phyloP scores from a whole-genome alignment of 306 rosid species.

The Quercus suber region DNA sequence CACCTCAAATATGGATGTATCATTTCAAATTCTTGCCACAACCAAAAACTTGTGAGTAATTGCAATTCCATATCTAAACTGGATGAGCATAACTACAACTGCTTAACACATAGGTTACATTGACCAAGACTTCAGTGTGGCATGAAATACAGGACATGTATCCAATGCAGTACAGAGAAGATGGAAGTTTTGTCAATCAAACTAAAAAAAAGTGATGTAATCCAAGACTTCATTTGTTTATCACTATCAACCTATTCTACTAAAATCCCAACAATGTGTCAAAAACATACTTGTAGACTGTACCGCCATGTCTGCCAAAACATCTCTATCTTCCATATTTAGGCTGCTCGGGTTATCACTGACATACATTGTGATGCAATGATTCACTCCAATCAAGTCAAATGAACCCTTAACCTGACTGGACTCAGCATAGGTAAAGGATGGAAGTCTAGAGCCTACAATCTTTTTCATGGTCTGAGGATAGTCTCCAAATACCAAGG shows the following conservation, averaged over 20 bases:
- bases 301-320: not conserved
- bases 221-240: not conserved
- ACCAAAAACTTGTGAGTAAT: not conserved
- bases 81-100: too few species aligned
- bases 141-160: too few species aligned
- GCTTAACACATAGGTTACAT: too few species aligned
- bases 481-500: constrained; percentile 60
- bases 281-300: constrained; percentile 12
- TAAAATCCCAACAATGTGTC: not conserved
- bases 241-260: too few species aligned
- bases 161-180: too few species aligned
- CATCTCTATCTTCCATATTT: constrained; percentile 17
- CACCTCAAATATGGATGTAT: constrained; percentile 20
- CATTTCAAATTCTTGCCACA: not conserved
- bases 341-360: constrained; percentile 24
- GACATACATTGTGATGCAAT: constrained; percentile 18
- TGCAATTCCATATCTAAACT: not conserved
- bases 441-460: constrained; percentile 58
- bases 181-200: not conserved
- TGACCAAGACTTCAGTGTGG: too few species aligned
- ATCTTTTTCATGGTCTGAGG: constrained; percentile 45
- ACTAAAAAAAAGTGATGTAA: not conserved
- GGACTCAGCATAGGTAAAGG: constrained; percentile 46
- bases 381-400: constrained; percentile 58
- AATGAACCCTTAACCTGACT: constrained; percentile 41